phyloP scores from a whole-genome alignment of 1,284 basidiomycete species.

The Heterobasidion occidentale region DNA sequence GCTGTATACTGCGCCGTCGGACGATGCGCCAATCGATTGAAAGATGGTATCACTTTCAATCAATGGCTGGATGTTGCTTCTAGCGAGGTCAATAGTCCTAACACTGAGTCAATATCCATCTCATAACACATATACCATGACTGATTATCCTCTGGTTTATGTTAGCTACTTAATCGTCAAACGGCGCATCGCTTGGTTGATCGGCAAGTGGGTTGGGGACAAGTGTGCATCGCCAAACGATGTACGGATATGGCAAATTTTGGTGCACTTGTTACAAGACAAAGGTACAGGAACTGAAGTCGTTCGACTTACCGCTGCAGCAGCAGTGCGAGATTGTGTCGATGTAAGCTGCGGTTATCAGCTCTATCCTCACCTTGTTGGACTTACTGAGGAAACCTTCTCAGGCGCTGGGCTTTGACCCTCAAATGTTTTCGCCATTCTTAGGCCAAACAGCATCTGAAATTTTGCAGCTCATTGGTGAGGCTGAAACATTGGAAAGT shows the following conservation, averaged over 20 bases:
- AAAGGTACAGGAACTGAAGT: slow-evolving; percentile 67
- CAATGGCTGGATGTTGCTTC: slow-evolving; percentile 58
- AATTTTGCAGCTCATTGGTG: slow-evolving; percentile 61
- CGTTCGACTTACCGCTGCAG: slow-evolving; percentile 75
- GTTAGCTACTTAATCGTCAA: slow-evolving; percentile 80
- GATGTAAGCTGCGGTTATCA: slow-evolving; percentile 47
- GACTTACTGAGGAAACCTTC: background rate
- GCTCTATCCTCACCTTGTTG: background rate
- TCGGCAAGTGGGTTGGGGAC: slow-evolving; percentile 79
- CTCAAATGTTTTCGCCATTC: slow-evolving; percentile 50
- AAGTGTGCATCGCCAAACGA: slow-evolving; percentile 55
- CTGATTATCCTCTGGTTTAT: too few relatives aligned
- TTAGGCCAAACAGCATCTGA: slow-evolving; percentile 51
- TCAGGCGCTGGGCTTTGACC: slow-evolving; percentile 54
- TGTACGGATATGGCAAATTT: slow-evolving; percentile 68
- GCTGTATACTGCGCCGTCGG: slow-evolving; percentile 86
- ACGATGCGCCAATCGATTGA: slow-evolving; percentile 67
- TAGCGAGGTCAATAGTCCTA: slow-evolving; percentile 47
- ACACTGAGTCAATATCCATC: slow-evolving; percentile 40
- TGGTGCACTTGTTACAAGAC: slow-evolving; percentile 68
- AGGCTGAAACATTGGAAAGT: slow-evolving; percentile 71
- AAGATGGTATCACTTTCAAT: slow-evolving; percentile 56
- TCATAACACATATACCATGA: too few relatives aligned
- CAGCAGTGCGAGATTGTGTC: slow-evolving; percentile 70
- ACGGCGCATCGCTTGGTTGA: slow-evolving; percentile 82